Evolutionary conservation across 805 yeast genomes (phyloP), one percentile per base, ranked within the genome.

Genomic region (Hanseniaspora clermontiae): DNA sequence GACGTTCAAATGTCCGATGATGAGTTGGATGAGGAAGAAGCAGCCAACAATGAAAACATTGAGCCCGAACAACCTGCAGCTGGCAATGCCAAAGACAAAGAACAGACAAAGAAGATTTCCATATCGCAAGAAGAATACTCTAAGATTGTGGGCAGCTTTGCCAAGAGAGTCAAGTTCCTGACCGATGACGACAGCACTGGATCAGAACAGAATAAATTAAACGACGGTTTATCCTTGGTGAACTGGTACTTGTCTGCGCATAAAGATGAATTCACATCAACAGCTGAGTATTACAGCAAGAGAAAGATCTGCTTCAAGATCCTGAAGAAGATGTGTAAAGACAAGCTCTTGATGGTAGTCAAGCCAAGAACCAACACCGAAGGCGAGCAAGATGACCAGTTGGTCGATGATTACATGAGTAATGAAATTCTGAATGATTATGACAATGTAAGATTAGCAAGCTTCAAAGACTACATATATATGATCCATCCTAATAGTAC

Each of bases 61-160:
- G 61, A 55, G 32, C 46, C 43, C 49, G 51, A 43, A 40, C 46
- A 57, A 27, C 29, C 43, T 31, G 57, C 51, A 1, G 59, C 51
- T 2, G 60, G 59, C 36, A 38, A 51, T 40, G 48, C 31, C 45
- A 9, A 40, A 6, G 36, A 38, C 11, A 43, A 54, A 5, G 39
- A 55, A 9, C 58, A 45, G 15, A 34, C 57, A 64, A 70, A 52
- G 77, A 77, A 62, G 29, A 70, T 77, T 20, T 72, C 82, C 9
- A 80, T 93, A 54, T 76, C 95, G 1, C 88, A 88, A 67, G 97
- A 91, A 65, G 86, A 85, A 67, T 91, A 88, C 68, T 83, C 85
- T 32, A 76, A 82, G 48, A 86, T 90, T 74, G 86, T 87, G 83
- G 86, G 87, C 66, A 68, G 83, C 59, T 73, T 90, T 60, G 89